A percentile compares a stretch with the other conserved stretches of the same genome.
These are phyloP conservation scores for Dactylonectria estremocensis DNA, from an alignment of 2,329 filamentous ascomycete genomes.

Conservation along the genomic window DNA sequence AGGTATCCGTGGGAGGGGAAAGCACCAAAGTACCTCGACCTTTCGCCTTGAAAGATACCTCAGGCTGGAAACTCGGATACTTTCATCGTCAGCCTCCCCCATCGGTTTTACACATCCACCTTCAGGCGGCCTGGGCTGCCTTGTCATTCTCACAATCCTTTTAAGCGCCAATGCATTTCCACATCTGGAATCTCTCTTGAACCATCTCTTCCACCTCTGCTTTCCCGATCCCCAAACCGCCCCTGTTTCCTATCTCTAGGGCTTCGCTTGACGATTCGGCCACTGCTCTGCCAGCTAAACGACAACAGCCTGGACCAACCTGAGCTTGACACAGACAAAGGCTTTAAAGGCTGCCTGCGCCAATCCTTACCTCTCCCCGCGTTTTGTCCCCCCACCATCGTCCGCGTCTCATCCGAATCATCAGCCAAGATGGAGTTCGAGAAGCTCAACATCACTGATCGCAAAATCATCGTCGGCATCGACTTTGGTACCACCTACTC, in stretches of 20 bases:
- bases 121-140: conserved; percentile 9
- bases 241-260: background rate
- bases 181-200: background rate
- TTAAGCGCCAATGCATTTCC: conserved; percentile 25
- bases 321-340: background rate
- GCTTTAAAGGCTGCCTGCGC: conserved; percentile 5
- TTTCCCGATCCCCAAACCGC: background rate
- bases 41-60: conserved; percentile 4
- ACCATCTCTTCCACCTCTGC: background rate
- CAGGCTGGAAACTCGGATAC: conserved; percentile 14
- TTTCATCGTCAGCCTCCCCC: conserved; percentile 2
- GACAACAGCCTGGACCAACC: background rate
- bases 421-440: conserved; percentile 54
- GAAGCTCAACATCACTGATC: conserved; percentile 52
- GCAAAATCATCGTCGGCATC: conserved; percentile 64
- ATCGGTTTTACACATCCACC: background rate
- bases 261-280: background rate
- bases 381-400: background rate
- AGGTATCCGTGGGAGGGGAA: background rate
- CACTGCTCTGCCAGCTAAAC: background rate
- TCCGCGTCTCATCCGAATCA: background rate
- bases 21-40: background rate
- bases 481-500: conserved; percentile 71
- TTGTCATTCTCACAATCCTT: conserved; percentile 16
- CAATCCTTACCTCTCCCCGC: conserved; percentile 1